Base-by-base conservation (phyloP, 495 filamentous ascomycete genomes). In the Aspergillus mulundensis region DNA sequence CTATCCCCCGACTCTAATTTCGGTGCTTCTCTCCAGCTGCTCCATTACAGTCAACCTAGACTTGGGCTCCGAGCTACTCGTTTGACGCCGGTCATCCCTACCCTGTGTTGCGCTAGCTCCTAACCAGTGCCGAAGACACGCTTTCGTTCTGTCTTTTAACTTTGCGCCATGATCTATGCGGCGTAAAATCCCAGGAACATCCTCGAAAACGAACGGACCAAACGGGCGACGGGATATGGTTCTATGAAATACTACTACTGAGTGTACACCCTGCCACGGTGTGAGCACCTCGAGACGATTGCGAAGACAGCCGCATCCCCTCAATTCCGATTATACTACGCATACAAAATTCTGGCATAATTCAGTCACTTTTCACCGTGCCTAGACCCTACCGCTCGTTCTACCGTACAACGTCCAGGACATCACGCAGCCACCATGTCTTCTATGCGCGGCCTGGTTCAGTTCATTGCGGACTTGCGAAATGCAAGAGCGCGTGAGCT, bases 401-500 rank as follows among this genome's bases (percentile, higher is more conserved):
- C n/a, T 1, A 36, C n/a, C n/a, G n/a, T 5, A 36, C 21, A 19
- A 32, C 16, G 15, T 23, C 2, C 14, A n/a, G 24, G 47, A 23
- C 32, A 43, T 38, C n/a, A 34, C 34, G 50, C 46, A 25, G 44
- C 21, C 49, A 61, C 20, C 53, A 77, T 77, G 74, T 84, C 87
- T 43, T 90, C 89, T 52, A 92, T 92, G 88, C 85, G 77, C 77
- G 87, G 94, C 15, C 79, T 99, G 56, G 94, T 97, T 24, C 93
- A 96, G 71, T 99, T 99, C 78, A 97, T 99, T 65, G 95, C 95
- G 54, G 95, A 99, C 70, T 72, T 99, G 59, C 81, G 95, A 60
- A 97, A 97, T 70, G 95, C 95, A 25, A 79, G 95, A 66, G 95
- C 95, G 19, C 83, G 95, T 39, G 95, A 99, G 67, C 74, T 99